phyloP scores from a whole-genome alignment of 1,139 yeast species.

The Kurtzmaniella quercitrusa region DNA sequence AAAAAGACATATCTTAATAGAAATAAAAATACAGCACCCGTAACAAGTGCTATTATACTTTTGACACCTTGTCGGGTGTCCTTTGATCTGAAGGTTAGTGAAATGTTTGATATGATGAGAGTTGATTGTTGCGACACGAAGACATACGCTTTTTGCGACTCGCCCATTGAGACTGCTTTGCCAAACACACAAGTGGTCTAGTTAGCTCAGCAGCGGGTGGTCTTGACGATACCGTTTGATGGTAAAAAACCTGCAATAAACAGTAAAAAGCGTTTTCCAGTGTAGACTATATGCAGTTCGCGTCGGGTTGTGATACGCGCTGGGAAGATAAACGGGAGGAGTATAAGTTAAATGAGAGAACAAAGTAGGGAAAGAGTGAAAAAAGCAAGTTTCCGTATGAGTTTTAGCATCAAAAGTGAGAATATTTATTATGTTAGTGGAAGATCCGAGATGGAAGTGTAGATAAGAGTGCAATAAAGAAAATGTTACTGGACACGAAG shows the following conservation, averaged over 20 bases:
- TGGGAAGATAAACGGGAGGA: background rate
- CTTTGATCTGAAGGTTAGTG: constrained; percentile 1
- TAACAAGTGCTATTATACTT: background rate
- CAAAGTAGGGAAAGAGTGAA: background rate
- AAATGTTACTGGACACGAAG: too few relatives aligned
- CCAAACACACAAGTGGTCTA: background rate
- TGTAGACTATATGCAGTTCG: background rate
- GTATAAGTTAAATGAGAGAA: background rate
- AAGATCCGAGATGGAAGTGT: too few relatives aligned
- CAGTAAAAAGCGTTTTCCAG: background rate
- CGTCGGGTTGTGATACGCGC: background rate
- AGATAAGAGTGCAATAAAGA: too few relatives aligned
- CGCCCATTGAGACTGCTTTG: background rate
- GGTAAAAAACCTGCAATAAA: constrained; percentile 1
- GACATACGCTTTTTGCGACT: background rate
- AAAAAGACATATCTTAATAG: constrained; percentile 4
- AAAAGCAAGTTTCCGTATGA: too few relatives aligned
- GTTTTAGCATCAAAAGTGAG: too few relatives aligned
- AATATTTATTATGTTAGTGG: too few relatives aligned
- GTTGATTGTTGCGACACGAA: background rate
- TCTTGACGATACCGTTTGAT: background rate
- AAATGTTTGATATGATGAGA: background rate
- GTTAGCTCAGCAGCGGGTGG: background rate
- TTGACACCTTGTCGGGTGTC: background rate
- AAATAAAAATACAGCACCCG: background rate